Conservation (phyloP, 371 early-diverging fungal genomes). For the Fennellomyces sp. region DNA sequence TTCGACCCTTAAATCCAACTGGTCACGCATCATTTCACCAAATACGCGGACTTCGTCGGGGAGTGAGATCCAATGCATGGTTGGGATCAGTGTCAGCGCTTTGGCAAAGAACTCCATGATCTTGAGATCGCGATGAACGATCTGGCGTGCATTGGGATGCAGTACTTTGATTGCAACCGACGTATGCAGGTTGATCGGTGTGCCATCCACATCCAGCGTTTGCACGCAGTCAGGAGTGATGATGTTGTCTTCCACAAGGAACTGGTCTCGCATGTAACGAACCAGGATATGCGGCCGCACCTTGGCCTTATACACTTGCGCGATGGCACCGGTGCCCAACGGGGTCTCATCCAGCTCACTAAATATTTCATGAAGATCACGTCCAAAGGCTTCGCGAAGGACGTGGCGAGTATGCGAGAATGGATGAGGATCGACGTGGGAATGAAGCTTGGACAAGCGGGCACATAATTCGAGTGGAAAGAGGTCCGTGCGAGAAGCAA, state of each 20-base stretch:
- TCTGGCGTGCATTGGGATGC: constrained; percentile 78
- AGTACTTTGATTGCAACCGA: constrained; percentile 93
- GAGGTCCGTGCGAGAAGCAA: constrained; percentile 90
- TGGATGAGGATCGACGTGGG: constrained; percentile 79
- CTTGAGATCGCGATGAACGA: constrained; percentile 78
- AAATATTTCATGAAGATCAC: constrained; percentile 74
- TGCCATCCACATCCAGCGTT: constrained; percentile 24
- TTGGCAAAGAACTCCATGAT: constrained; percentile 77
- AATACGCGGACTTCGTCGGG: constrained; percentile 90
- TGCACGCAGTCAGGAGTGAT: constrained; percentile 39
- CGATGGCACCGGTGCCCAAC: constrained; percentile 95
- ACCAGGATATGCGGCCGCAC: constrained; percentile 54
- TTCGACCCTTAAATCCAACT: constrained; percentile 88
- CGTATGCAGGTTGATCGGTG: constrained; percentile 46
- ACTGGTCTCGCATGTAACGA: constrained; percentile 17
- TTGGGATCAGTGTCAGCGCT: constrained; percentile 72
- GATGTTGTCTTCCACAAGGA: constrained; percentile 23
- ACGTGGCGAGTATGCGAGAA: constrained; percentile 65
- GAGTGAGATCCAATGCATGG: constrained; percentile 80
- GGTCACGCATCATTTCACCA: constrained; percentile 90
- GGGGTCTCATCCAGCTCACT: constrained; percentile 74
- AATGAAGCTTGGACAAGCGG: constrained; percentile 83
- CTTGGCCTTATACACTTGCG: constrained; percentile 86
- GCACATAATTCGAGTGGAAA: constrained; percentile 81
- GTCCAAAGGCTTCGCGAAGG: constrained; percentile 67